Evolutionary conservation across 192 early-diverging fungal genomes (phyloP).

Genomic region (Neocallimastix lanati): DNA sequence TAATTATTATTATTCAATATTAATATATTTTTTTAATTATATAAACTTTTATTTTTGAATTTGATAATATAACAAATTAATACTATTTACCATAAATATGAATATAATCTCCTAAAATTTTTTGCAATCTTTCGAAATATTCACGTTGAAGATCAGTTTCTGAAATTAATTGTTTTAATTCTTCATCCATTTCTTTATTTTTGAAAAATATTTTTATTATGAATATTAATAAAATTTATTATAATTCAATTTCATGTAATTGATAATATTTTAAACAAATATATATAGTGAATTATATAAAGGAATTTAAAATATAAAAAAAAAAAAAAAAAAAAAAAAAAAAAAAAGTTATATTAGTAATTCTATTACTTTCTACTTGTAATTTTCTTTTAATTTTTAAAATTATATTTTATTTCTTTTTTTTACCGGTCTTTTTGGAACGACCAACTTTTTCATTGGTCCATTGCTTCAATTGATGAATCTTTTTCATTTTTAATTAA

Average conservation of each 20-base stretch:
- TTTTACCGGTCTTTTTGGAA: constrained; percentile 32
- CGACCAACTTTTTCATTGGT: constrained; percentile 66
- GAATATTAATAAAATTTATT: too few species aligned
- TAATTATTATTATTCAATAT: too few species aligned
- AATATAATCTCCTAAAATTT: not conserved
- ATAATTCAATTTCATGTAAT: too few species aligned
- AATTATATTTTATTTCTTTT: not conserved
- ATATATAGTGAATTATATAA: too few species aligned
- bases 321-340: too few species aligned
- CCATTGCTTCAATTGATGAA: constrained; percentile 17
- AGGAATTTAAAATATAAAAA: too few species aligned
- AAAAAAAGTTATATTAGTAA: too few species aligned
- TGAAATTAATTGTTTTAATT: constrained; percentile 44
- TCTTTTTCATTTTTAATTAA: not conserved
- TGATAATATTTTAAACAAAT: too few species aligned
- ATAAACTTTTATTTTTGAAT: too few species aligned
- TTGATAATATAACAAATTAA: too few species aligned
- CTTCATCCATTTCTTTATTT: constrained; percentile 45
- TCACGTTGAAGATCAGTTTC: constrained; percentile 11
- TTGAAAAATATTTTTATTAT: not conserved
- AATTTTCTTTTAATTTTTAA: too few species aligned
- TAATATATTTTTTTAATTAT: not conserved
- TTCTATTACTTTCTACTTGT: too few species aligned
- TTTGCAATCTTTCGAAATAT: not conserved
- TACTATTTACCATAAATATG: not conserved